Percentiles rank a stretch among this genome's conserved stretches.
Conservation (phyloP, 2,329 filamentous ascomycete species). For the Orbilia javanica region DNA sequence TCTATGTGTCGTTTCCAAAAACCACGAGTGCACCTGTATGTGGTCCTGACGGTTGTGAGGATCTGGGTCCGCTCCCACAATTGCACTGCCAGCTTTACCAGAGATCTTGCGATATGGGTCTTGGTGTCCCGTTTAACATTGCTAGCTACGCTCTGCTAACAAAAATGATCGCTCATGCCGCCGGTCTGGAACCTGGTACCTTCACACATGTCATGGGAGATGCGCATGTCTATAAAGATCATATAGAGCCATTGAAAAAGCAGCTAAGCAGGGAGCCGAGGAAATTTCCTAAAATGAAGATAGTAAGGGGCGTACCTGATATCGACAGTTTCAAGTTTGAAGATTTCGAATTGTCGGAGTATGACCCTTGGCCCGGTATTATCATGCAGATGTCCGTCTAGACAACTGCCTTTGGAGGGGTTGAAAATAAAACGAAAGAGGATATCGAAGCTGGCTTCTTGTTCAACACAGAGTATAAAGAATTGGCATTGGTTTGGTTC, state of each 20-base stretch:
- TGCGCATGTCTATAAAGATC: conserved; percentile 95
- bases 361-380: conserved; percentile 90
- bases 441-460: conserved; percentile 51
- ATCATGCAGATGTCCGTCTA: conserved; percentile 99
- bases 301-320: conserved; percentile 75
- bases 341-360: conserved; percentile 88
- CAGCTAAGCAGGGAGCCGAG: conserved; percentile 85
- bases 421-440: neutral
- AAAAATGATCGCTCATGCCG: conserved; percentile 92
- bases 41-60: conserved; percentile 61
- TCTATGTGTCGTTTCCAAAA: conserved; percentile 81
- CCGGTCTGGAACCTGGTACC: conserved; percentile 84
- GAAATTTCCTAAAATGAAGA: conserved; percentile 82
- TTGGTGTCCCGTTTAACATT: conserved; percentile 98
- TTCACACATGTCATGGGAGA: conserved; percentile 98
- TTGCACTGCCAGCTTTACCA: conserved; percentile 93
- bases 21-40: conserved; percentile 53
- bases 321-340: conserved; percentile 92
- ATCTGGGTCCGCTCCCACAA: conserved; percentile 67
- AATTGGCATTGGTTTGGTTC: conserved; percentile 34
- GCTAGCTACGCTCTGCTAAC: conserved; percentile 92
- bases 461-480: conserved; percentile 35
- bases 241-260: conserved; percentile 84
- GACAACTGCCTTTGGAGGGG: neutral
- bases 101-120: conserved; percentile 93